phyloP scores from a whole-genome alignment of 139 green algal species.

The Volvox reticuliferus region DNA sequence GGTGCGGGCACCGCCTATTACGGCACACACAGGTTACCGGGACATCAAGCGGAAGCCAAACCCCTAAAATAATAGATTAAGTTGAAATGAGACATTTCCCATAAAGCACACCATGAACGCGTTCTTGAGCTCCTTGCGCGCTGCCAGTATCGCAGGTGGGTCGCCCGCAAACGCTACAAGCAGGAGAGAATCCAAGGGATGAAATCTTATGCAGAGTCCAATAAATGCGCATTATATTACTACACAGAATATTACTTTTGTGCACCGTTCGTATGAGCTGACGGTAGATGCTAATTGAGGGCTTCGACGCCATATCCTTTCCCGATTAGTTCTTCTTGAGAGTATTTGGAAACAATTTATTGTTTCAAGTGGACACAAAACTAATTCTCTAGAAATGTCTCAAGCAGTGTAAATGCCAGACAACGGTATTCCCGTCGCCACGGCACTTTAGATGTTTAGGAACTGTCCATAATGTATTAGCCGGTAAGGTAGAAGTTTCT shows the following conservation, averaged over 20 bases:
- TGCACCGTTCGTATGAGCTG: slow-evolving; percentile 32
- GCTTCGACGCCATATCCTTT: slow-evolving; percentile 11
- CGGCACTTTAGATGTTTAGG: too few relatives aligned
- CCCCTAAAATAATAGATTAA: too few relatives aligned
- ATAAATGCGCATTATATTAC: not conserved
- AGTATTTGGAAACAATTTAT: not conserved
- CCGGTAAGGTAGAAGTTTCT: too few relatives aligned
- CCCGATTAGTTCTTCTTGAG: not conserved
- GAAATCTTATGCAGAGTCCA: not conserved
- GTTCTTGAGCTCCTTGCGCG: slow-evolving; percentile 17
- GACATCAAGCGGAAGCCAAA: too few relatives aligned
- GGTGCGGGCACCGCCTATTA: too few relatives aligned
- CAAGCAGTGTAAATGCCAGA: too few relatives aligned
- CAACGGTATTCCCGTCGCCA: too few relatives aligned
- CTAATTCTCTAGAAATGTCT: too few relatives aligned
- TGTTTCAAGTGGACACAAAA: not conserved
- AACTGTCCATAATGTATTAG: too few relatives aligned
- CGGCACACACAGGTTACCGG: too few relatives aligned
- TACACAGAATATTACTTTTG: slow-evolving; percentile 20
- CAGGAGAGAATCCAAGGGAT: not conserved
- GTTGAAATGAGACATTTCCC: not conserved
- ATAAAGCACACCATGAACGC: not conserved
- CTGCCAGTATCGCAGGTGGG: slow-evolving; percentile 15
- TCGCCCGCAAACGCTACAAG: slow-evolving; percentile 14
- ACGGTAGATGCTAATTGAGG: slow-evolving; percentile 22